Evolutionary conservation across 176 grass and related monocot species (phyloP).

Genomic region (Poa pratensis): DNA sequence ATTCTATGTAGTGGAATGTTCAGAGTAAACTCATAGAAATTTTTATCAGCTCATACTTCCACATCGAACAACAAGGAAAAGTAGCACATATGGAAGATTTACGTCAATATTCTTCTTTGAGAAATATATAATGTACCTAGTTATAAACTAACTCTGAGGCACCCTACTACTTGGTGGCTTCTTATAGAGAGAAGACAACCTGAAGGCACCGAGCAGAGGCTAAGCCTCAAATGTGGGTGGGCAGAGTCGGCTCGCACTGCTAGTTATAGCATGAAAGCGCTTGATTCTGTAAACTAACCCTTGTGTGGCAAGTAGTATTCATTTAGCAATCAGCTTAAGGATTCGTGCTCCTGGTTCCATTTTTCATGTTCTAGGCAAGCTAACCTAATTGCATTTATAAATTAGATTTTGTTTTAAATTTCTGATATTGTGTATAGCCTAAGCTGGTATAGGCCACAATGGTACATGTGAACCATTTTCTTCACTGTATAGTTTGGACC

Average conservation of each 20-base stretch:
- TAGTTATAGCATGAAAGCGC: neutral
- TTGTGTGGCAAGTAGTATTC: neutral
- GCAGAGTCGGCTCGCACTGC: too few relatives aligned
- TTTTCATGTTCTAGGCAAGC: neutral
- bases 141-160: neutral
- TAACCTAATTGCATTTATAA: neutral
- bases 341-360: neutral
- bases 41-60: neutral
- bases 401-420: neutral
- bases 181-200: neutral
- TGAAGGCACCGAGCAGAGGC: neutral
- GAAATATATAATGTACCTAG: conserved; percentile 1
- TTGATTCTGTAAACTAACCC: neutral
- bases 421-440: neutral
- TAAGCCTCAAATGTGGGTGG: neutral
- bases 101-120: neutral
- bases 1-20: neutral
- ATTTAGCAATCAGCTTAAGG: neutral
- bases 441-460: neutral
- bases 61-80: neutral
- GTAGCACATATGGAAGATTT: neutral
- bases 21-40: too few relatives aligned
- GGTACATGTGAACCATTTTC: neutral
- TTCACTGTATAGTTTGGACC: neutral
- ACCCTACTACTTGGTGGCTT: neutral